phyloP scores from a whole-genome alignment of 345 rosid genomes.

The Gossypium rotundifolium region DNA sequence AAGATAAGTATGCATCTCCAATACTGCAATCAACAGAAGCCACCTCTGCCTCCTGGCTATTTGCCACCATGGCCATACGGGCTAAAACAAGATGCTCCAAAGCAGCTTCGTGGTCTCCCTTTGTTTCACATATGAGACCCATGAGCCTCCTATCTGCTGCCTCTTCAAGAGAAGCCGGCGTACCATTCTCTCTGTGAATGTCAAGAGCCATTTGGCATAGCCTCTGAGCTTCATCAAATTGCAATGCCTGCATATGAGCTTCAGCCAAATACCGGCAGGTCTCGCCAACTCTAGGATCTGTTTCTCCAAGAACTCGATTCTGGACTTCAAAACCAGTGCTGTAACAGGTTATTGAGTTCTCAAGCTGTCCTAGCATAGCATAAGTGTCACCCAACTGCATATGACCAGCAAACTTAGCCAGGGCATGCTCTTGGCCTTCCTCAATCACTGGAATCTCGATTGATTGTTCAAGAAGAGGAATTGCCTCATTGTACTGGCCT shows the following conservation, averaged over 20 bases:
- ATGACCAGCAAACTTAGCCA: conserved; percentile 82
- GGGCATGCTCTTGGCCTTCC: conserved; percentile 73
- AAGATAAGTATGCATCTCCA: conserved; percentile 81
- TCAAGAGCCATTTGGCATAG: conserved; percentile 70
- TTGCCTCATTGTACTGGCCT: conserved; percentile 66
- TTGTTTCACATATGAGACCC: conserved; percentile 91
- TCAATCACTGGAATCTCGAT: conserved; percentile 60
- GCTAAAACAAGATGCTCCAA: conserved; percentile 89
- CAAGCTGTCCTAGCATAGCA: conserved; percentile 81
- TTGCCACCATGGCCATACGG: conserved; percentile 81
- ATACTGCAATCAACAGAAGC: conserved; percentile 87
- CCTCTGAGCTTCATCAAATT: conserved; percentile 67
- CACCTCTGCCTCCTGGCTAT: conserved; percentile 76
- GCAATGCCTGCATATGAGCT: conserved; percentile 80
- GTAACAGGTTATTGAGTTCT: conserved; percentile 66
- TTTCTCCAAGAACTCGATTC: conserved; percentile 69
- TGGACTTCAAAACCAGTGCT: conserved; percentile 65
- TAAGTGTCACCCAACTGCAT: conserved; percentile 96
- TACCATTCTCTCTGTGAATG: conserved; percentile 56
- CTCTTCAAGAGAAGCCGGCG: conserved; percentile 69
- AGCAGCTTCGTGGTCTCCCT: conserved; percentile 77
- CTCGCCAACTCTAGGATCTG: conserved; percentile 74
- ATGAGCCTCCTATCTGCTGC: conserved; percentile 85
- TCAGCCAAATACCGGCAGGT: conserved; percentile 81
- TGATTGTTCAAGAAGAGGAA: conserved; percentile 71